A percentile compares a stretch with the other conserved stretches of the same genome.
These are phyloP conservation scores for Pseudogymnoascus sp. DNA, from an alignment of 2,329 filamentous ascomycete genomes.

Conservation along the genomic window DNA sequence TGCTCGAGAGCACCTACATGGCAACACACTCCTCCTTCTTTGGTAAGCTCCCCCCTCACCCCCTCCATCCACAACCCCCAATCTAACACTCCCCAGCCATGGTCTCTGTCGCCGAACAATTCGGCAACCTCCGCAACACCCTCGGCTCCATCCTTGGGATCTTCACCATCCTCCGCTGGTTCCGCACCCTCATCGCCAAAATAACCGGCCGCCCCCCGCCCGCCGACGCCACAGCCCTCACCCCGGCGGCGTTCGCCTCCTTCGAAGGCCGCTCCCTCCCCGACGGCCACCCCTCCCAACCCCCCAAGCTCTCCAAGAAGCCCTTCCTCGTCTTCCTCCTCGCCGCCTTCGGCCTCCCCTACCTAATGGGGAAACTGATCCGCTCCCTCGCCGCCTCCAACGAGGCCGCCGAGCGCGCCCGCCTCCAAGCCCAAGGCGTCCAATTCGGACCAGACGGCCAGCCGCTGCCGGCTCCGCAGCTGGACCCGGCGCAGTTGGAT, in stretches of 20 bases:
- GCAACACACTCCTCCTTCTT: conserved; percentile 98
- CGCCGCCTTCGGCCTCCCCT: conserved; percentile 90
- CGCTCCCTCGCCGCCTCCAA: conserved; percentile 74
- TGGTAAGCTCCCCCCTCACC: conserved; percentile 56
- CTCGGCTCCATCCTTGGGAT: conserved; percentile 91
- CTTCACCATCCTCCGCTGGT: conserved; percentile 92
- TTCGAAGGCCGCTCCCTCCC: conserved; percentile 65
- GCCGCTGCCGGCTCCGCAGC: conserved; percentile 41
- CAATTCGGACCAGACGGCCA: conserved; percentile 46
- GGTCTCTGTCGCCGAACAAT: conserved; percentile 96
- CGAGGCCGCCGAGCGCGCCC: conserved; percentile 70
- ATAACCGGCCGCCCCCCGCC: conserved; percentile 86
- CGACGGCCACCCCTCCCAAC: conserved; percentile 50
- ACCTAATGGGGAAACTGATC: conserved; percentile 95
- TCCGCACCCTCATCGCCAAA: conserved; percentile 84
- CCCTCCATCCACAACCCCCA: conserved; percentile 14
- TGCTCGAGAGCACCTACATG: conserved; percentile 99
- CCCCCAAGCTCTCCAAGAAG: conserved; percentile 78
- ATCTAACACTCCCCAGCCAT: conserved; percentile 58
- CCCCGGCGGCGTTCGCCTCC: conserved; percentile 81
- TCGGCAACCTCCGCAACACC: conserved; percentile 86
- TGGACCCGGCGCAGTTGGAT: conserved; percentile 88
- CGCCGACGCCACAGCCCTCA: conserved; percentile 79
- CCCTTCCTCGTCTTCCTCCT: conserved; percentile 93
- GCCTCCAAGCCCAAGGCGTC: conserved; percentile 47